Conservation (phyloP, 2,329 filamentous ascomycete genomes). For the Gremmenia infestans region DNA sequence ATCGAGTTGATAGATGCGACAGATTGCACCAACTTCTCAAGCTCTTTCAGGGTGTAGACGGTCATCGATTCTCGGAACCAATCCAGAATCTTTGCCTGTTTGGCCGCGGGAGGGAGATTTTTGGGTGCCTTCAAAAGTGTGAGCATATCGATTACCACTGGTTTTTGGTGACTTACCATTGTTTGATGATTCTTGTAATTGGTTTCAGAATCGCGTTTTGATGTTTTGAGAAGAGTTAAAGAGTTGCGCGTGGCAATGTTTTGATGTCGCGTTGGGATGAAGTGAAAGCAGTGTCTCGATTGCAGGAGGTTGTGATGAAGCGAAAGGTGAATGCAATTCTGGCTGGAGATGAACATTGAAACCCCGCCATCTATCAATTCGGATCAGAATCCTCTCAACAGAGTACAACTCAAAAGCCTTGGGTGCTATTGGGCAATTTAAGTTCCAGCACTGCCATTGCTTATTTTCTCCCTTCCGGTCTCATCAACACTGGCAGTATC, state of each 20-base stretch:
- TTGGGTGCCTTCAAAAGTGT: conserved; percentile 42
- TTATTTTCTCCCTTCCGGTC: conserved; percentile 6
- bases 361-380: too few species aligned
- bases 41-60: conserved; percentile 62
- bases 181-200: background rate
- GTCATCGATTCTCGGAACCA: conserved; percentile 56
- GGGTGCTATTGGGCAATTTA: background rate
- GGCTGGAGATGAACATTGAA: too few species aligned
- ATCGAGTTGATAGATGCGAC: conserved; percentile 60
- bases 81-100: conserved; percentile 51
- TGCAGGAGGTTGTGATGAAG: background rate
- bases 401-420: too few species aligned
- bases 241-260: background rate
- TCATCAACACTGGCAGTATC: conserved; percentile 23
- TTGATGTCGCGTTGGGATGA: background rate
- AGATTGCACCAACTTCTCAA: conserved; percentile 58
- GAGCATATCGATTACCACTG: background rate
- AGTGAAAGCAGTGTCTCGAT: background rate
- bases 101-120: conserved; percentile 50
- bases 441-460: conserved; percentile 23
- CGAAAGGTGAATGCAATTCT: too few species aligned
- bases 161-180: background rate
- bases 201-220: background rate
- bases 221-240: background rate
- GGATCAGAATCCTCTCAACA: background rate